phyloP scores from a whole-genome alignment of 768 basidiomycete genomes.

The Fomitopsis pulvina region DNA sequence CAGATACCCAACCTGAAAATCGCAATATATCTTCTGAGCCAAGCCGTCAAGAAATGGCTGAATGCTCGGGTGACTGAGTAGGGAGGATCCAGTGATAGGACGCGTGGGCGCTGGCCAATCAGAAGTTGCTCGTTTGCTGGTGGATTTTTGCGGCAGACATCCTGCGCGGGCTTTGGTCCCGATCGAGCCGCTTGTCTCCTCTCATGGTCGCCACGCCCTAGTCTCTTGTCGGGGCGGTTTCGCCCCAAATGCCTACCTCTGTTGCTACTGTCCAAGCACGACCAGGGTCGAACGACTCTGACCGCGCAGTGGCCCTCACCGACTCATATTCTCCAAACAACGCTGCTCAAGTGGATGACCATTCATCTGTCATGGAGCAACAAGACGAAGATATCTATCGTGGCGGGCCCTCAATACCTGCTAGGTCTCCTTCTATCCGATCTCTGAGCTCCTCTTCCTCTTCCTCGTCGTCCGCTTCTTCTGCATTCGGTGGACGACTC shows the following conservation, averaged over 20 bases:
- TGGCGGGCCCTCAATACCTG: conserved; percentile 36
- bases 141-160: no score
- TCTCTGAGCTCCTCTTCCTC: conserved; percentile 26
- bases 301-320: neutral
- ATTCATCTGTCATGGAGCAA: conserved; percentile 7
- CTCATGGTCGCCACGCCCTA: conserved; percentile 4
- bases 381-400: conserved; percentile 55
- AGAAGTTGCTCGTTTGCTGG: no score
- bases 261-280: neutral
- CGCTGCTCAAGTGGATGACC: neutral
- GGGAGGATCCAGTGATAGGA: no score
- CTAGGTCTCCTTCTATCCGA: conserved; percentile 22
- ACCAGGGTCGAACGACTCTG: neutral
- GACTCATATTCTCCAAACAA: neutral
- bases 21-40: no score
- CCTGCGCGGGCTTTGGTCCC: no score
- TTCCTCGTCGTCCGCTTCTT: conserved; percentile 34
- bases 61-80: no score
- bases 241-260: conserved; percentile 1
- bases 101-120: no score
- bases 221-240: neutral
- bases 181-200: no score
- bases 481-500: conserved; percentile 25
- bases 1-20: no score
- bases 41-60: no score